Evolutionary conservation across 768 basidiomycete genomes (phyloP).

Genomic region (Tricholoma furcatifolium): DNA sequence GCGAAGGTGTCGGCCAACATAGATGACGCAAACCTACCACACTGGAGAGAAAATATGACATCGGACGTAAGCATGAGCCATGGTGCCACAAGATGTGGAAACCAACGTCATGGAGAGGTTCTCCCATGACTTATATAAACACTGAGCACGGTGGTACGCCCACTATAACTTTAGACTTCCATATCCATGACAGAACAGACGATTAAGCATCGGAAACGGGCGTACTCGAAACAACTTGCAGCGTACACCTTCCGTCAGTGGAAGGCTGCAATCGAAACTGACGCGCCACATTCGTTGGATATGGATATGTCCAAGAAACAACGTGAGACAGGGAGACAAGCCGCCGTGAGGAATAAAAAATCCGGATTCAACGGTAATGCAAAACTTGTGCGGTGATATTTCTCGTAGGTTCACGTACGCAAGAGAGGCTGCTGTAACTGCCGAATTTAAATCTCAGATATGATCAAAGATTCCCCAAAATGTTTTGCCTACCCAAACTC

Average conservation of each 20-base stretch:
- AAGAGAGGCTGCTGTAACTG: too few species aligned
- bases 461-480: neutral
- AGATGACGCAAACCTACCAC: too few species aligned
- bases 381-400: too few species aligned
- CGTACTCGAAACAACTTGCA: constrained; percentile 40
- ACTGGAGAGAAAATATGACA: neutral
- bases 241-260: constrained; percentile 43
- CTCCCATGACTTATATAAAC: too few species aligned
- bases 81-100: too few species aligned
- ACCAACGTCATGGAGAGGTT: too few species aligned
- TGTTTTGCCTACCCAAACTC: neutral
- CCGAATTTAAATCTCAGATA: neutral
- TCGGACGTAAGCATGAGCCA: too few species aligned
- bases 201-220: constrained; percentile 35
- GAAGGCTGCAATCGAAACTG: constrained; percentile 25
- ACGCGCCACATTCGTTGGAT: neutral
- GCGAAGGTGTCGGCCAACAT: too few species aligned
- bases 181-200: constrained; percentile 29
- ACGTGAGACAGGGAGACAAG: neutral
- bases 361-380: too few species aligned
- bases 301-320: neutral
- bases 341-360: neutral
- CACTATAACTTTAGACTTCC: too few species aligned
- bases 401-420: too few species aligned
- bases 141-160: too few species aligned